These are phyloP conservation scores for Pyracantha coccinea DNA, from an alignment of 331 rosid species.

Conservation along the genomic window DNA sequence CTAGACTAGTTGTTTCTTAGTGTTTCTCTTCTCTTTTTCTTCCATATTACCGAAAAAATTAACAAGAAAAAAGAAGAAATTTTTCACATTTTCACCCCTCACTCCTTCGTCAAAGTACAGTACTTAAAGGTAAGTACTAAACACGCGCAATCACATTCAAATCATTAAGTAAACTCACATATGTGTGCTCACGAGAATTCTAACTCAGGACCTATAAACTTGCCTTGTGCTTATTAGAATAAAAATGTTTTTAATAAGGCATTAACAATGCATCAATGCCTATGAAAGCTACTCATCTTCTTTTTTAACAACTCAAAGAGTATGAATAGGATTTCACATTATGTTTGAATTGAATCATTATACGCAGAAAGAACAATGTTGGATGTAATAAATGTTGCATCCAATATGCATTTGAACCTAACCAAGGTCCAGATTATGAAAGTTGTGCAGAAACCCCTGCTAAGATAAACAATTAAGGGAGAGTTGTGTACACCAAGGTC, in stretches of 20 bases:
- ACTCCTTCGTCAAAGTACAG: background rate
- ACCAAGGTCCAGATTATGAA: no score
- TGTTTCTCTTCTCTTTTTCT: no score
- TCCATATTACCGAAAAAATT: no score
- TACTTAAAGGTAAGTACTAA: background rate
- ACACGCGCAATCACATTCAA: background rate
- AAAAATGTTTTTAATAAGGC: no score
- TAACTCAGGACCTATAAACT: background rate
- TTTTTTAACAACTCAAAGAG: background rate
- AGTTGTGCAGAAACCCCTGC: background rate
- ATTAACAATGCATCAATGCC: no score
- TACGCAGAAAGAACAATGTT: background rate
- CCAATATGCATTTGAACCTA: background rate
- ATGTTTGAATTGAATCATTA: background rate
- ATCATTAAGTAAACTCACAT: background rate
- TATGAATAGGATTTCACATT: background rate
- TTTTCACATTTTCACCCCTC: background rate
- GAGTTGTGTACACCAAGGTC: background rate
- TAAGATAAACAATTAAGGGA: background rate
- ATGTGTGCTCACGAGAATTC: background rate
- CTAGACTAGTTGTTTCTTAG: no score
- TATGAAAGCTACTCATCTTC: background rate
- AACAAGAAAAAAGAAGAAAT: no score
- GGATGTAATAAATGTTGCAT: background rate
- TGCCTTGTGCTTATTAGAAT: background rate